phyloP scores from a whole-genome alignment of 2,329 filamentous ascomycete genomes.

The Phyllosticta paracitricarpa region DNA sequence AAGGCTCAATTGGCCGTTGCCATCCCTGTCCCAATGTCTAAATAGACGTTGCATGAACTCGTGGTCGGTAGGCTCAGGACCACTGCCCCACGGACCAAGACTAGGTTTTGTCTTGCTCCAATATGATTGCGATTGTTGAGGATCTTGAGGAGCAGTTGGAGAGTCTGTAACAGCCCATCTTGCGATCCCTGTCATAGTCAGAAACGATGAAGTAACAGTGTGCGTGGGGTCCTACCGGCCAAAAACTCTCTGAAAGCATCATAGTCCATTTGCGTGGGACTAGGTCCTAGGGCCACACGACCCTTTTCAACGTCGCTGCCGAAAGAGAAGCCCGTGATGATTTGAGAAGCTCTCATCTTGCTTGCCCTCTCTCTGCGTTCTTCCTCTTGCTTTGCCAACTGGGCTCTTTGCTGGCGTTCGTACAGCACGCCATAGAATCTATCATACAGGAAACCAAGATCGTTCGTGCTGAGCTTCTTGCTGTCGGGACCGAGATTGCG shows the following conservation, averaged over 20 bases:
- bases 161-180: slow-evolving; percentile 92
- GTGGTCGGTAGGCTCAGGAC: slow-evolving; percentile 72
- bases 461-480: slow-evolving; percentile 76
- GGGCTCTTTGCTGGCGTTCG: slow-evolving; percentile 75
- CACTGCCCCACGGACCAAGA: slow-evolving; percentile 47
- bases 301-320: slow-evolving; percentile 61
- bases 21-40: slow-evolving; percentile 75
- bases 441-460: slow-evolving; percentile 85
- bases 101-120: slow-evolving; percentile 39
- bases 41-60: slow-evolving; percentile 89
- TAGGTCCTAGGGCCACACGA: slow-evolving; percentile 77
- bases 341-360: slow-evolving; percentile 41
- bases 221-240: slow-evolving; percentile 38
- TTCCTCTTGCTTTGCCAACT: slow-evolving; percentile 52
- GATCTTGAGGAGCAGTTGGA: slow-evolving; percentile 51
- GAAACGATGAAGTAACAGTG: not conserved
- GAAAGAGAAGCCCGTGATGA: slow-evolving; percentile 38
- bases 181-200: slow-evolving; percentile 50
- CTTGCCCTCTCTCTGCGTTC: slow-evolving; percentile 64
- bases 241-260: slow-evolving; percentile 92
- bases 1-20: slow-evolving; percentile 66
- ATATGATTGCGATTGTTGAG: slow-evolving; percentile 44
- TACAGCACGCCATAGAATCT: slow-evolving; percentile 88
- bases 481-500: slow-evolving; percentile 92
- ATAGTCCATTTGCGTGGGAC: slow-evolving; percentile 92